Percentiles rank a stretch among this genome's conserved stretches.
Evolutionary conservation across 768 basidiomycete species (phyloP).

Genomic region (Russula emetica): DNA sequence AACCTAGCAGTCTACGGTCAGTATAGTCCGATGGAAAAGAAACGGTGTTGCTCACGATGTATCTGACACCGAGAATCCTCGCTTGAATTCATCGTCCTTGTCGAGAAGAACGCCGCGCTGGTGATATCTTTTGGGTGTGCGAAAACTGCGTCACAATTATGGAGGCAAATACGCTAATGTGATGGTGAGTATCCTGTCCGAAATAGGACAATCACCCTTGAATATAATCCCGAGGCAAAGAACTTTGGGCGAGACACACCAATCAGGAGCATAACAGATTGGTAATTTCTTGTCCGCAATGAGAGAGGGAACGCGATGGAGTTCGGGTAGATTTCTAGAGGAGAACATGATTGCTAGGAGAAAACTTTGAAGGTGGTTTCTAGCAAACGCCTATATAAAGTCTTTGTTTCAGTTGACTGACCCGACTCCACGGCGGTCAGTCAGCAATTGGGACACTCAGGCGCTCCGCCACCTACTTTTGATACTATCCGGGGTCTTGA

Average conservation of each 20-base stretch:
- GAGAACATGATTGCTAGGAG: not conserved
- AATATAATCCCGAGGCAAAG: not conserved
- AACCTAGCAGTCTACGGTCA: constrained; percentile 31
- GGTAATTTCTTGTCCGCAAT: constrained; percentile 38
- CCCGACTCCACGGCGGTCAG: too few species aligned
- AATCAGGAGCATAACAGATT: constrained; percentile 69
- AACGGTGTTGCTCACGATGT: constrained; percentile 52
- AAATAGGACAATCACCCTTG: constrained; percentile 3
- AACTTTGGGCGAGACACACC: constrained; percentile 45
- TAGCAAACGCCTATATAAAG: too few species aligned
- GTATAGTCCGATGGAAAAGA: constrained; percentile 25
- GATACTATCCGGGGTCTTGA: too few species aligned
- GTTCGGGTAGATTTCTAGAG: not conserved
- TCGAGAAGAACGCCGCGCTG: constrained; percentile 58
- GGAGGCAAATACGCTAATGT: constrained; percentile 51
- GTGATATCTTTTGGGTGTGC: constrained; percentile 29
- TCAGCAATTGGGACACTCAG: too few species aligned
- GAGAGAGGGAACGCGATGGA: not conserved
- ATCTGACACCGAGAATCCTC: constrained; percentile 76
- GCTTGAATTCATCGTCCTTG: constrained; percentile 63
- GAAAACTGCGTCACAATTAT: not conserved
- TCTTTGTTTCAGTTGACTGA: too few species aligned
- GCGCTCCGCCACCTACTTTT: too few species aligned
- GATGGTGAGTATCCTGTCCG: constrained; percentile 61
- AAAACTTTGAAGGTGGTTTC: too few species aligned